These are phyloP conservation scores for Colletotrichum sp. DNA, from an alignment of 2,329 filamentous ascomycete genomes.

Conservation along the genomic window DNA sequence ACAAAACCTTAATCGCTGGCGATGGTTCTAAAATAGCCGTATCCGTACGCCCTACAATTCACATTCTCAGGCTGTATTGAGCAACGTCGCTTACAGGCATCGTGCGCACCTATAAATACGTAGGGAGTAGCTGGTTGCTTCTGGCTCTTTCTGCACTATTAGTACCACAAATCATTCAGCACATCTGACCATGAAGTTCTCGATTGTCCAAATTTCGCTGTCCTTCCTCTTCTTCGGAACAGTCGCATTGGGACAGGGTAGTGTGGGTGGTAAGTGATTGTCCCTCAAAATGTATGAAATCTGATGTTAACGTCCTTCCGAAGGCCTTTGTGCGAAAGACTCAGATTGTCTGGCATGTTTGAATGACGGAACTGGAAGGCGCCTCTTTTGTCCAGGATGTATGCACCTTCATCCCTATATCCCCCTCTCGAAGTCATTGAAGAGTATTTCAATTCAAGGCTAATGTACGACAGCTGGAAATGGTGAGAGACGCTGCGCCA, in stretches of 20 bases:
- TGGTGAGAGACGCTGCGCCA: not conserved
- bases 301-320: not conserved
- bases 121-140: accelerated
- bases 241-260: not conserved
- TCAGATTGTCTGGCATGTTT: not conserved
- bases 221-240: not conserved
- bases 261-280: not conserved
- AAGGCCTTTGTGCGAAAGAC: not conserved
- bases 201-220: not conserved
- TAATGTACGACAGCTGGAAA: not conserved
- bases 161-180: not conserved
- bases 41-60: not conserved
- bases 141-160: not conserved
- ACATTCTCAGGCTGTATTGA: not conserved
- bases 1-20: not conserved
- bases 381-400: not conserved
- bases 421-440: not conserved
- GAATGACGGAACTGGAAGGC: not conserved
- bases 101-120: not conserved
- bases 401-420: not conserved
- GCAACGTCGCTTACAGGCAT: not conserved
- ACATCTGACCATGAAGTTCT: not conserved
- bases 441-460: not conserved
- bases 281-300: accelerated
- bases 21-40: not conserved